A percentile compares a stretch with the other conserved stretches of the same genome.
phyloP scores from a whole-genome alignment of 139 green algal genomes.

The Chloropicon primus region DNA sequence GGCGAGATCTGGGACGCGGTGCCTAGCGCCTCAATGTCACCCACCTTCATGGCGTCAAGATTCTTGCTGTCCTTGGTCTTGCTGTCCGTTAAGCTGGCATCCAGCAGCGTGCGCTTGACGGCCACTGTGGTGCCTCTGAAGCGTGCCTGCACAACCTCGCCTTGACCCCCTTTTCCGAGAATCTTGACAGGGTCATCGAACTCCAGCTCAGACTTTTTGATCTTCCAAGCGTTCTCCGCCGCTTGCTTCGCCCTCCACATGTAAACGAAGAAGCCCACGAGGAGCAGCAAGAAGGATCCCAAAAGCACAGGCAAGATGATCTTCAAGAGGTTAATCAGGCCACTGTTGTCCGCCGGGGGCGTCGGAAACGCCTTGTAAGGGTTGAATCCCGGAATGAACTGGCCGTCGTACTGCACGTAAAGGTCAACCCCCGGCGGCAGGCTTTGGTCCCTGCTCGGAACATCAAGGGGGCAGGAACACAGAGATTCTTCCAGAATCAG shows the following conservation, averaged over 20 bases:
- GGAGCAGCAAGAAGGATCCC: background rate
- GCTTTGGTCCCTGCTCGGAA: background rate
- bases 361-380: background rate
- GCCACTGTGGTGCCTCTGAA: background rate
- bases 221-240: background rate
- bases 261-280: background rate
- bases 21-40: no score
- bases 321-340: background rate
- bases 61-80: no score
- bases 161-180: background rate
- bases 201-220: background rate
- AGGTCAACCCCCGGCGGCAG: background rate
- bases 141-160: background rate
- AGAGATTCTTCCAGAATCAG: background rate
- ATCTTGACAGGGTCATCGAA: background rate
- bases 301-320: background rate
- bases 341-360: background rate
- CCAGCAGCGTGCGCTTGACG: background rate
- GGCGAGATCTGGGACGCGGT: no score
- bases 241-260: background rate
- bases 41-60: no score
- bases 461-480: background rate
- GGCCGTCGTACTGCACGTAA: background rate
- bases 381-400: background rate
- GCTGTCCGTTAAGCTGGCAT: no score